Evolutionary conservation across 2,329 filamentous ascomycete genomes (phyloP).

Genomic region (Rugonectria rugulosa): DNA sequence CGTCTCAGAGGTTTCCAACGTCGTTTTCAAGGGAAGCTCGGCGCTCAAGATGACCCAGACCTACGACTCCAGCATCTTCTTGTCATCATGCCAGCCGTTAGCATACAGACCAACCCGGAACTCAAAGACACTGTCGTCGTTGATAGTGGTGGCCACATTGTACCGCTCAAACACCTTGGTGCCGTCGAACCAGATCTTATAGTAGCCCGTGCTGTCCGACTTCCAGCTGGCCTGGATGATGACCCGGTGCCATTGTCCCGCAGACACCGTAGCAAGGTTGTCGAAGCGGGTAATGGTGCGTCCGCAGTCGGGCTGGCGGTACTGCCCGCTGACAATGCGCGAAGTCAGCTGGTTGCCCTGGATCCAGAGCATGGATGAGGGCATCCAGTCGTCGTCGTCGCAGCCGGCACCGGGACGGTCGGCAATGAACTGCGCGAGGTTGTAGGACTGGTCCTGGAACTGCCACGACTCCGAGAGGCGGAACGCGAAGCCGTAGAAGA

Average conservation of each 20-base stretch:
- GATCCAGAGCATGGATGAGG: slow-evolving; percentile 57
- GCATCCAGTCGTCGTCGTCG: slow-evolving; percentile 55
- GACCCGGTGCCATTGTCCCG: slow-evolving; percentile 56
- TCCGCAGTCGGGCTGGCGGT: slow-evolving; percentile 37
- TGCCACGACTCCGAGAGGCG: slow-evolving; percentile 56
- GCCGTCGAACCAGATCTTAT: slow-evolving; percentile 57
- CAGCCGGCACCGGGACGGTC: slow-evolving; percentile 53
- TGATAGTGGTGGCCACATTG: slow-evolving; percentile 53
- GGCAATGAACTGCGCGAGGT: slow-evolving; percentile 60
- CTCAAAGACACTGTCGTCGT: slow-evolving; percentile 52
- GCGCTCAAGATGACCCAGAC: slow-evolving; percentile 56
- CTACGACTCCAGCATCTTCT: slow-evolving; percentile 48
- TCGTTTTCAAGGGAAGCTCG: slow-evolving; percentile 46
- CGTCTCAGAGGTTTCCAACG: slow-evolving; percentile 51
- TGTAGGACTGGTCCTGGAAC: slow-evolving; percentile 54
- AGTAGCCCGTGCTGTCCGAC: slow-evolving; percentile 52
- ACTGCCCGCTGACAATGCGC: slow-evolving; percentile 44
- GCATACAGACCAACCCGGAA: slow-evolving; percentile 59
- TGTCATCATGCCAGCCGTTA: slow-evolving; percentile 59
- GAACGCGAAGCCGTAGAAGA: slow-evolving; percentile 60
- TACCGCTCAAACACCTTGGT: slow-evolving; percentile 50
- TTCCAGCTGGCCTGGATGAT: slow-evolving; percentile 55
- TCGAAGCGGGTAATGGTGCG: slow-evolving; percentile 29
- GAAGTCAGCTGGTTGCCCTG: slow-evolving; percentile 51
- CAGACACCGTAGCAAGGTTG: slow-evolving; percentile 48